Base-by-base conservation (phyloP, 257 asterid species). In the Solanum chaucha region DNA sequence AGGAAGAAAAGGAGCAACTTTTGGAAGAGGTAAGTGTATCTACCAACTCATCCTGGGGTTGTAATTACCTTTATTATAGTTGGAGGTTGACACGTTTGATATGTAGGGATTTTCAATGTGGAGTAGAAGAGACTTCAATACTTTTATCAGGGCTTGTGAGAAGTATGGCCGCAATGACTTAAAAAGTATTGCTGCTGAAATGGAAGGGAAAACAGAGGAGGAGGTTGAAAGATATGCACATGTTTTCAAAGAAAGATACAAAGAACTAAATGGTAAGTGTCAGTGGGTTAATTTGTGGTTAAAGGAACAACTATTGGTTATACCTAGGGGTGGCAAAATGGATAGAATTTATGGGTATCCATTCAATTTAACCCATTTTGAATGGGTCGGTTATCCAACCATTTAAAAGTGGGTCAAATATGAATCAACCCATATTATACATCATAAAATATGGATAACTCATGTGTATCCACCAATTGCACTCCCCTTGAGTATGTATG, bases 61-160 rank as follows among this genome's bases (percentile, higher is more conserved):
- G 4, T 81, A 81, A 30, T 81, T 81, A 81, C 85, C 46, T 81
- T 19, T 81, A 28, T 81, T 9, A 19, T 48, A 28, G 70, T 51
- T 20, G 68, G 46, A 51, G 19, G 68, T 51, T 81, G 85, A 86
- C 58, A 86, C 30, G 44, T 73, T 24, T 22, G 44, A 83, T 58
- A 11, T 91, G 61, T 86, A 97, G 99, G 99, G 99, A 70, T 97
- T 97, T 89, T 95, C 99, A 70, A 81, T 97, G 28, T 97, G 99
- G 99, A 97, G 99, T 94, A 93, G 98, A 91, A 94, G 93, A 92
- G 99, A 97, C 92, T 97, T 97, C 92, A 96, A 93, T 87, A 87
- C 98, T 75, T 97, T 96, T 91, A 95, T 97, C 92, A 92, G 99
- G 94, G 97, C 99, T 64, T 97, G 99, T 90, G 99, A 97, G 88